Base-by-base conservation (phyloP, 805 yeast species). In the Nadsonia fulvescens region DNA sequence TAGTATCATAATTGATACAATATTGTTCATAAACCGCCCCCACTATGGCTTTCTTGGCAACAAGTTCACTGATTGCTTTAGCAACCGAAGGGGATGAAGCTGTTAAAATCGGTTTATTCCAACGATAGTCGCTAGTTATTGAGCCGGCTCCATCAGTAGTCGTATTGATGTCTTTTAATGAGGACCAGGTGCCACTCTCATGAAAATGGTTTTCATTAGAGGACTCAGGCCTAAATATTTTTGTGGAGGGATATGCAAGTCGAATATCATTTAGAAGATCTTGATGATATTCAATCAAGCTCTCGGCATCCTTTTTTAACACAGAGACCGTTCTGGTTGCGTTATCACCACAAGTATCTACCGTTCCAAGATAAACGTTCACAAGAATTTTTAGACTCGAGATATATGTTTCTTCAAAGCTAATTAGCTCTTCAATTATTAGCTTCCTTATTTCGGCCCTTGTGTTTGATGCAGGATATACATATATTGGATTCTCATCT, bases 1-100 rank as follows among this genome's bases (percentile, higher is more conserved):
- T 22, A 5, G 25, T 22, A 13, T 27, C 29, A 22, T 27, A 27
- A 14, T 27, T 27, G 22, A 27, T 22, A 23, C 29, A 27, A 22
- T 27, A 27, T 15, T 27, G 29, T 5, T 27, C 29, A 15, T 27
- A 22, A 6, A 27, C 21, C 6, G 21, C 21, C 8, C 21, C 25
- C 5, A 21, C 18, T 17, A 27, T 27, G 14, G 29, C 29, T 25
- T 26, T 21, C 9, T 27, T 25, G 9, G 29, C 29, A 3, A 27
- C 29, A 22, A 27, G 29, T 18, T 27, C 15, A 14, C 29, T 22
- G 17, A 27, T 27, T 12, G 25, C 12, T 14, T 24, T 25, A 6
- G 29, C 29, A 27, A 27, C 21, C 21, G 13, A 22, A 3, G 29
- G 25, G 4, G 25, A 27, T 3, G 22, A 22, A 2, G 25, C 22